Base-by-base conservation (phyloP, 106 monocot genomes). In the Dioscorea alata region DNA sequence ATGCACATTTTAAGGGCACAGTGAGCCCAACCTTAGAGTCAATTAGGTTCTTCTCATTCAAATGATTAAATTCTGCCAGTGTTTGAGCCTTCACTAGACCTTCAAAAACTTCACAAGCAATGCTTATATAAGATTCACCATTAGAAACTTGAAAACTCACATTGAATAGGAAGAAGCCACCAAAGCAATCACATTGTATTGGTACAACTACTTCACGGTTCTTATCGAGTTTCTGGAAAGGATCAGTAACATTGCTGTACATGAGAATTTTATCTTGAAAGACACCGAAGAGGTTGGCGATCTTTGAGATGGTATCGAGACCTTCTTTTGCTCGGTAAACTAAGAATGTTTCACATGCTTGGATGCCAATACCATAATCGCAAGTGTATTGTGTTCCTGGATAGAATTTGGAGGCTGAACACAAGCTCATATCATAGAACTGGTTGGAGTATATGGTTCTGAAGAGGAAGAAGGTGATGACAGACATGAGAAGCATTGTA, bases 1-100 rank as follows among this genome's bases (percentile, higher is more conserved):
- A 79, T 21, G 79, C 79, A 48, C 73, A 79, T 64, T 54, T 53
- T 24, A 79, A 21, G 25, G 79, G 79, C 33, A 79, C 57, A 0
- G 22, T 57, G 8, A 79, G 61, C 33, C 54, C 25, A 53, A 31
- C 4, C 12, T 67, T 73, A n/a, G 48, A 34, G 8, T 15, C 28
- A 28, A 28, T 14, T 1, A 68, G 2, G 17, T 54, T 28, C 16
- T 9, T 4, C 0, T 35, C 8, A 12, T 8, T 13, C 7, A 18
- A 22, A 4, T 18, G 31, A 13, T 68, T 73, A n/a, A 23, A 34
- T 48, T 73, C 23, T 5, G 50, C 28, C 14, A 78, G 66, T 13
- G 62, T 60, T 8, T 54, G 32, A 8, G 20, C 6, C 23, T 78
- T 78, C 34, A 68, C 73, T 20, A 79, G n/a, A 16, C 79, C 73